Conservation (phyloP, 805 yeast genomes). For the Nakazawaea wyomingensis region DNA sequence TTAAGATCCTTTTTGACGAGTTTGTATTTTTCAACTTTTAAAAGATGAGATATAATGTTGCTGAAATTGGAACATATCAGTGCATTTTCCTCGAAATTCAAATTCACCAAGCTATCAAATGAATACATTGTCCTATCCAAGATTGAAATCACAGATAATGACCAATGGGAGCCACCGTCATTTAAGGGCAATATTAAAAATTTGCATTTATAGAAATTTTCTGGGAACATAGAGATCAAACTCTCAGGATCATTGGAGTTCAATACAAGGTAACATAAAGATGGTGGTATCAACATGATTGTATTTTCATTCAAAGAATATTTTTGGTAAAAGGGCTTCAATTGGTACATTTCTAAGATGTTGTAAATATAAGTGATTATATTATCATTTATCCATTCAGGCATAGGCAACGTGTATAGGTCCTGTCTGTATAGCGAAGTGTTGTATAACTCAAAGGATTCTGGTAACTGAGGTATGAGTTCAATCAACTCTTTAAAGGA, state of each 20-base stretch:
- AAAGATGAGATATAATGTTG: background rate
- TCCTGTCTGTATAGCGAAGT: conserved; percentile 57
- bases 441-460: conserved; percentile 46
- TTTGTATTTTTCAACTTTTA: background rate
- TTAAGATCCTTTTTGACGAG: conserved; percentile 17
- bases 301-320: conserved; percentile 22
- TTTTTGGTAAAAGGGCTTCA: conserved; percentile 17
- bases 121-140: conserved; percentile 43
- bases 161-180: conserved; percentile 78
- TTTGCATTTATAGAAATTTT: conserved; percentile 21
- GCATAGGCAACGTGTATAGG: conserved; percentile 49
- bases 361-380: conserved; percentile 61
- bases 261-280: conserved; percentile 57
- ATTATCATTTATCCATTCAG: conserved; percentile 73
- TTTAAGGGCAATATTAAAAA: conserved; percentile 67
- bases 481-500: conserved; percentile 5
- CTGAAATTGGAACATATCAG: conserved; percentile 3
- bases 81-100: conserved; percentile 30
- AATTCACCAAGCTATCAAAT: conserved; percentile 54
- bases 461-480: conserved; percentile 20
- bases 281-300: conserved; percentile 47
- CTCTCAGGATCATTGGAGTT: background rate
- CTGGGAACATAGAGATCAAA: conserved; percentile 22
- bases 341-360: conserved; percentile 17
- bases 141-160: conserved; percentile 48